phyloP scores from a whole-genome alignment of 176 grass and related monocot genomes.

The Hsuehochloa calcarea region DNA sequence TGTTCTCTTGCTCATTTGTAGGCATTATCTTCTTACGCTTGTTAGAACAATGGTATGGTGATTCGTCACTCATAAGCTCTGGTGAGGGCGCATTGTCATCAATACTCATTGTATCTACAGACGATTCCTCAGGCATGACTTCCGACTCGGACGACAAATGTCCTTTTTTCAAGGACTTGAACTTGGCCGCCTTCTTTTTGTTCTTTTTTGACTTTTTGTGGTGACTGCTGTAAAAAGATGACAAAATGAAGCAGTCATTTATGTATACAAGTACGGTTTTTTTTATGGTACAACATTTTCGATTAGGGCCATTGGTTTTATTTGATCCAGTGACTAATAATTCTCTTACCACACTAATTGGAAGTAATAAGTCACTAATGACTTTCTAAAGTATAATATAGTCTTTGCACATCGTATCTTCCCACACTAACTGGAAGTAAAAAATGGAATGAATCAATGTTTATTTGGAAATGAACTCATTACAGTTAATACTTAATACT shows the following conservation, averaged over 20 bases:
- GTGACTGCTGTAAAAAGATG: conserved; percentile 27
- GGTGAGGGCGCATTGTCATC: conserved; percentile 71
- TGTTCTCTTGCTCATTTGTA: conserved; percentile 56
- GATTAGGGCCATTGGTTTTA: not conserved
- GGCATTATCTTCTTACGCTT: conserved; percentile 64
- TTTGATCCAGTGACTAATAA: not conserved
- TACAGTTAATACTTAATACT: not conserved
- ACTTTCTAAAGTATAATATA: not conserved
- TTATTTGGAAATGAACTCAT: not conserved
- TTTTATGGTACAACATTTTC: not conserved
- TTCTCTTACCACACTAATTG: not conserved
- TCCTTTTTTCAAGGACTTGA: conserved; percentile 84
- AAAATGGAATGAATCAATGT: not conserved
- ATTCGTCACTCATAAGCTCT: conserved; percentile 68
- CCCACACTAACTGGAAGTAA: not conserved
- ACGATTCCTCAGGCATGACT: conserved; percentile 55
- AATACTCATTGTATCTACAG: conserved; percentile 63
- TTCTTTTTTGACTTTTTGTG: conserved; percentile 84
- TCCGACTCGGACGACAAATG: conserved; percentile 69
- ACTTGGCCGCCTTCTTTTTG: conserved; percentile 70
- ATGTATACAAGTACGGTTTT: not conserved
- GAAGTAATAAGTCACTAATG: not conserved
- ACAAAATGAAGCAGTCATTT: conserved; percentile 14
- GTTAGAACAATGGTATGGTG: conserved; percentile 46
- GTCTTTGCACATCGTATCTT: not conserved